These are phyloP conservation scores for Cryptomeria japonica DNA, from an alignment of 75 land plant genomes.

Conservation along the genomic window DNA sequence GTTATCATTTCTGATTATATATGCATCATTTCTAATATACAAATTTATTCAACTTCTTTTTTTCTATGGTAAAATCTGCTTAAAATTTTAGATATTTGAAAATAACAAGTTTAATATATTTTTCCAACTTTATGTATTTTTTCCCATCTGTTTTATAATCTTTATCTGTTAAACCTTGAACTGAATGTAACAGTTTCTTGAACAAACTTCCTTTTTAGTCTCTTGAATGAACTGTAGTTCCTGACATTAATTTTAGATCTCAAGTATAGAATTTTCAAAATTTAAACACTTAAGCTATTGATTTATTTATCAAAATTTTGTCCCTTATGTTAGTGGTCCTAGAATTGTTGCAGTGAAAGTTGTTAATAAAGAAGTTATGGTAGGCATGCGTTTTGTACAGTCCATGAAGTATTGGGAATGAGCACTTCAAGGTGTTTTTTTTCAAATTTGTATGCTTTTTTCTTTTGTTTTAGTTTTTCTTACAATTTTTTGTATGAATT, in stretches of 20 bases:
- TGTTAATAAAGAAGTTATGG: no score
- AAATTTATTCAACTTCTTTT: constrained; percentile 13
- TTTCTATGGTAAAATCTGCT: constrained; percentile 43
- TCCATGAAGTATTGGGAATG: no score
- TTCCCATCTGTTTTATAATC: not conserved
- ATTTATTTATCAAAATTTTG: not conserved
- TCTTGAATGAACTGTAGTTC: not conserved
- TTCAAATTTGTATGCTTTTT: no score
- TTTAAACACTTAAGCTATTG: not conserved
- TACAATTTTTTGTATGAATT: no score
- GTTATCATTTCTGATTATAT: no score
- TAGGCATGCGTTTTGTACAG: no score
- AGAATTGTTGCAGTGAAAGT: not conserved
- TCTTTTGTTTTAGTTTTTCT: no score
- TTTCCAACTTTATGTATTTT: not conserved
- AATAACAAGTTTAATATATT: constrained; percentile 39
- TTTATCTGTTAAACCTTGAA: no score
- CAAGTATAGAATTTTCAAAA: not conserved
- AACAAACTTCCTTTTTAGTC: no score
- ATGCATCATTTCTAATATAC: no score
- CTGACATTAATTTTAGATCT: not conserved
- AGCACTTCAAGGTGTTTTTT: no score
- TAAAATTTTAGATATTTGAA: constrained; percentile 18
- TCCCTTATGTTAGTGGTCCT: not conserved
- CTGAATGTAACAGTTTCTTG: no score